Percentiles rank a stretch among this genome's conserved stretches.
Evolutionary conservation across 345 rosid genomes (phyloP).

Genomic region (Syzygium aromaticum): DNA sequence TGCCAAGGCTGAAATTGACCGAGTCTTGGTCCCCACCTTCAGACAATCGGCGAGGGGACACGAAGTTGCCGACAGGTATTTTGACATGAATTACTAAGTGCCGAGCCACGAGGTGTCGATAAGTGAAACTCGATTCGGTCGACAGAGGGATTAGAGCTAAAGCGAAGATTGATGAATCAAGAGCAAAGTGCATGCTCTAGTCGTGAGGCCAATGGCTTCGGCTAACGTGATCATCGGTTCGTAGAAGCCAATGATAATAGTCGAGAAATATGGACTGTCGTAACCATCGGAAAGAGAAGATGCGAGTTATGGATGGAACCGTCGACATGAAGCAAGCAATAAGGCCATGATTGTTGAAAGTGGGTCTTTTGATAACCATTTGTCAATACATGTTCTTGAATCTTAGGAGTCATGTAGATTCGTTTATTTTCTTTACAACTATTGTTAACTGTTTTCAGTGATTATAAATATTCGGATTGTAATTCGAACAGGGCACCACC

Average conservation of each 20-base stretch:
- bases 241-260: not conserved
- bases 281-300: not conserved
- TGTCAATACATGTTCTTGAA: not conserved
- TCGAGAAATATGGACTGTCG: not conserved
- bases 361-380: not conserved
- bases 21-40: not conserved
- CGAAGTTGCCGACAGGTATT: not conserved
- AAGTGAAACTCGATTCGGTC: too few species aligned
- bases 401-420: not conserved
- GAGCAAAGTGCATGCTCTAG: not conserved
- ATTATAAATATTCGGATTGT: not conserved
- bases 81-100: not conserved
- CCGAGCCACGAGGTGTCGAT: not conserved
- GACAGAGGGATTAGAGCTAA: not conserved
- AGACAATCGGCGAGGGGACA: not conserved
- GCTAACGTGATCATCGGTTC: too few species aligned
- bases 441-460: not conserved
- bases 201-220: not conserved
- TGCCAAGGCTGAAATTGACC: not conserved
- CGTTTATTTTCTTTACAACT: not conserved
- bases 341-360: rapidly evolving
- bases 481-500: not conserved
- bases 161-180: not conserved
- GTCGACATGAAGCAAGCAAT: not conserved
- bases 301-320: not conserved